Evolutionary conservation across 352 stramenopile genomes (phyloP).

Genomic region (Pythium diclinum): DNA sequence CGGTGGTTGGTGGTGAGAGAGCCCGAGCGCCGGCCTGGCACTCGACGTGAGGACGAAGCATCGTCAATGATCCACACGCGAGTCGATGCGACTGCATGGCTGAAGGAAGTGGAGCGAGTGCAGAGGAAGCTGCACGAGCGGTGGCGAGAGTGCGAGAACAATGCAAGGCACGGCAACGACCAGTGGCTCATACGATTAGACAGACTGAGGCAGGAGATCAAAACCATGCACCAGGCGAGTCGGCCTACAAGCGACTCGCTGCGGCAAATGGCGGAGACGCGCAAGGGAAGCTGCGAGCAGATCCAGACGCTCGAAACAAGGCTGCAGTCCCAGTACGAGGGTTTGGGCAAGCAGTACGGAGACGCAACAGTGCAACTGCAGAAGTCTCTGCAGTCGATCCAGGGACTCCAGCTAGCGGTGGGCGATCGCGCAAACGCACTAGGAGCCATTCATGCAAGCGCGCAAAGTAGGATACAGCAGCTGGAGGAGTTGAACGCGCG

Average conservation of each 20-base stretch:
- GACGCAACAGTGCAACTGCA: constrained; percentile 4
- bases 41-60: neutral
- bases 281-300: neutral
- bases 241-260: constrained; percentile 2
- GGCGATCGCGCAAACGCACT: neutral
- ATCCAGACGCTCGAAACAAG: neutral
- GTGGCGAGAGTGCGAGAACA: constrained; percentile 6
- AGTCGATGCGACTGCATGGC: constrained; percentile 23
- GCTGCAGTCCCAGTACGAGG: constrained; percentile 5
- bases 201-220: neutral
- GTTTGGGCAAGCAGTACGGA: neutral
- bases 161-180: neutral
- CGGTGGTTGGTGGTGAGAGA: constrained; percentile 25
- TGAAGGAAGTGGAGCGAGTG: constrained; percentile 16
- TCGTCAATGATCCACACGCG: constrained; percentile 20
- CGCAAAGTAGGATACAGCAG: neutral
- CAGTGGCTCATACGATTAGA: constrained; percentile 17
- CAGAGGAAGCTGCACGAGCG: constrained; percentile 2
- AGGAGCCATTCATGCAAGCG: neutral
- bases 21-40: neutral
- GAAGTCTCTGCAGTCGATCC: neutral
- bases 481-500: constrained; percentile 15
- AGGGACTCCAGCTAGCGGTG: neutral
- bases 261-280: neutral
- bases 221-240: neutral